Percentiles rank a stretch among this genome's conserved stretches.
Conservation (phyloP, 768 basidiomycete genomes). For the Lyophyllum atratum region DNA sequence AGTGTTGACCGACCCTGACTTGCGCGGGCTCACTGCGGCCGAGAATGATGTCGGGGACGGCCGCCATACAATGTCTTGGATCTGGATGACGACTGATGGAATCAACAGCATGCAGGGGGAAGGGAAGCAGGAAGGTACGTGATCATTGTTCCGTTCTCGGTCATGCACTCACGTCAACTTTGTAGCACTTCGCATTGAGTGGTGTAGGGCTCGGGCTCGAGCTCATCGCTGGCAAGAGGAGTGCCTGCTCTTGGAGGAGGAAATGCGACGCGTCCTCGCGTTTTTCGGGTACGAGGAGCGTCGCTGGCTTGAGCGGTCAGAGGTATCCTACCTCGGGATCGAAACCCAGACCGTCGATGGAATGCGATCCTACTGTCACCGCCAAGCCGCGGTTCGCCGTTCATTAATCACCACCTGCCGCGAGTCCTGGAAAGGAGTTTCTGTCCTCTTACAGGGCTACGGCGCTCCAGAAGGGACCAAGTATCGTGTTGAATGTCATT, state of each 20-base stretch:
- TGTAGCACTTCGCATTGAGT: neutral
- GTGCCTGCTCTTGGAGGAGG: conserved; percentile 31
- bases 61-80: neutral
- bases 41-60: neutral
- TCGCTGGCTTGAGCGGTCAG: neutral
- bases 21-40: neutral
- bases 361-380: neutral
- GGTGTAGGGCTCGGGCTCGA: conserved; percentile 24
- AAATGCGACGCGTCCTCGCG: conserved; percentile 29
- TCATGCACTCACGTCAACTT: neutral
- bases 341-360: neutral
- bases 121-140: conserved; percentile 6
- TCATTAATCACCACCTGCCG: neutral
- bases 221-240: conserved; percentile 37
- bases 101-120: neutral
- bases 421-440: neutral
- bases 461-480: neutral
- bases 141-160: neutral
- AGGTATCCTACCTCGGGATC: neutral
- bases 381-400: neutral
- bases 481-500: neutral
- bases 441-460: neutral
- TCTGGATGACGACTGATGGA: neutral
- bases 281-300: neutral
- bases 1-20: neutral